phyloP scores from a whole-genome alignment of 805 yeast genomes.

The Cyberlindnera meyerae region DNA sequence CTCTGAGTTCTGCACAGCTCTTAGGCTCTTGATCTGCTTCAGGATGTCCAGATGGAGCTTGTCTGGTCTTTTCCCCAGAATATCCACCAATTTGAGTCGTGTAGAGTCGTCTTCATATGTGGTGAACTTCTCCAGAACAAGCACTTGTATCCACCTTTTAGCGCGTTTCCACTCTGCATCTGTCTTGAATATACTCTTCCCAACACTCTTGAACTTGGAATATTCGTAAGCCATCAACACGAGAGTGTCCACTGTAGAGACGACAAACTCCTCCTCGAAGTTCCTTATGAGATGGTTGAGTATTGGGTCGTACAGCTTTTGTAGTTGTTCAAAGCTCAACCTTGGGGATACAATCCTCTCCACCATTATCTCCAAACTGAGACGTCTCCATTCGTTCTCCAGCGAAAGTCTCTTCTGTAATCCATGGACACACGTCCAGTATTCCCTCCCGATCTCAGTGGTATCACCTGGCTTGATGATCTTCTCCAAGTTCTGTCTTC shows the following conservation, averaged over 20 bases:
- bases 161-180: slow-evolving; percentile 9
- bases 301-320: slow-evolving; percentile 28
- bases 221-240: slow-evolving; percentile 12
- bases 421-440: slow-evolving; percentile 34
- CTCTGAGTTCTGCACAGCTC: neutral
- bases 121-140: slow-evolving; percentile 6
- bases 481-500: slow-evolving; percentile 40
- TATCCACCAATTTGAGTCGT: slow-evolving; percentile 9
- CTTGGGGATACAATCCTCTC: slow-evolving; percentile 32
- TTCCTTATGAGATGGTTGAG: slow-evolving; percentile 12
- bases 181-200: neutral
- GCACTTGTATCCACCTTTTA: slow-evolving; percentile 16
- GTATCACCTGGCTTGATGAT: slow-evolving; percentile 40
- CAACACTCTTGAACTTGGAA: slow-evolving; percentile 10
- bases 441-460: slow-evolving; percentile 36
- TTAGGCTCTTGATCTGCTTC: slow-evolving; percentile 3
- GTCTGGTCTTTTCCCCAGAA: slow-evolving; percentile 15
- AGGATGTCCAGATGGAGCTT: slow-evolving; percentile 8
- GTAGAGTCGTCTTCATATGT: slow-evolving; percentile 1
- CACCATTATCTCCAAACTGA: slow-evolving; percentile 27
- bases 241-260: slow-evolving; percentile 17
- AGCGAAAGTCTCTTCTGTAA: slow-evolving; percentile 18
- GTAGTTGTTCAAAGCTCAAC: slow-evolving; percentile 23
- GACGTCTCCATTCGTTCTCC: slow-evolving; percentile 4
- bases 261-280: slow-evolving; percentile 21